A percentile compares a stretch with the other conserved stretches of the same genome.
phyloP scores from a whole-genome alignment of 1,284 basidiomycete genomes.

The Ceratobasidium sp. region DNA sequence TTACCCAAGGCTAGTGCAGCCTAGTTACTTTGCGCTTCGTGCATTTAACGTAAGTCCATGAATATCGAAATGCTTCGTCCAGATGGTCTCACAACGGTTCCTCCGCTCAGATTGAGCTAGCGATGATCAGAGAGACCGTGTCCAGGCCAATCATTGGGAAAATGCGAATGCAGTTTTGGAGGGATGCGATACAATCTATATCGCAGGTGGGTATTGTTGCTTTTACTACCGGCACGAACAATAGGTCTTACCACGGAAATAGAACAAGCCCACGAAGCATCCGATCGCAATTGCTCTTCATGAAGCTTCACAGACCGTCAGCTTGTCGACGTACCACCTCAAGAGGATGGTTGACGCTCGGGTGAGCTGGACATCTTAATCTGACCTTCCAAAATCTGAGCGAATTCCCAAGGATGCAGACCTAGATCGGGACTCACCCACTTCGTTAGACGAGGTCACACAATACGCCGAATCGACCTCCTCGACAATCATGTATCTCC shows the following conservation, averaged over 20 bases:
- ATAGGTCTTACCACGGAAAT: constrained; percentile 50
- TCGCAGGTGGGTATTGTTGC: constrained; percentile 64
- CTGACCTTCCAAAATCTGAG: too few species aligned
- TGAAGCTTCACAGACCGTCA: constrained; percentile 63
- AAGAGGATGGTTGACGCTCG: constrained; percentile 87
- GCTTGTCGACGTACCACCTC: constrained; percentile 78
- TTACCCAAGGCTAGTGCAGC: constrained; percentile 73
- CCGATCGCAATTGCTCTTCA: constrained; percentile 83
- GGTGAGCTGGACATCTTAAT: constrained; percentile 60
- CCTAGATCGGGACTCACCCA: constrained; percentile 71
- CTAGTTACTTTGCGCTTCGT: constrained; percentile 82
- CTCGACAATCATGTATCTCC: constrained; percentile 80
- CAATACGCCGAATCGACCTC: constrained; percentile 81
- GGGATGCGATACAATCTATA: constrained; percentile 81
- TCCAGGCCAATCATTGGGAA: constrained; percentile 83
- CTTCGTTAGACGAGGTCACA: constrained; percentile 76
- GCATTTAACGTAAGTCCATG: constrained; percentile 82
- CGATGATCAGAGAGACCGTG: constrained; percentile 81
- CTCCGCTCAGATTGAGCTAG: constrained; percentile 78
- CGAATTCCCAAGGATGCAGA: constrained; percentile 74
- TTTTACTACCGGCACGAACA: constrained; percentile 38
- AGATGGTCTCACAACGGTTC: constrained; percentile 1
- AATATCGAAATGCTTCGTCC: background rate
- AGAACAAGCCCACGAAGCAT: constrained; percentile 82
- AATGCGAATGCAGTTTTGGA: constrained; percentile 94